These are phyloP conservation scores for Firmiana major DNA, from an alignment of 345 rosid species.

Conservation along the genomic window DNA sequence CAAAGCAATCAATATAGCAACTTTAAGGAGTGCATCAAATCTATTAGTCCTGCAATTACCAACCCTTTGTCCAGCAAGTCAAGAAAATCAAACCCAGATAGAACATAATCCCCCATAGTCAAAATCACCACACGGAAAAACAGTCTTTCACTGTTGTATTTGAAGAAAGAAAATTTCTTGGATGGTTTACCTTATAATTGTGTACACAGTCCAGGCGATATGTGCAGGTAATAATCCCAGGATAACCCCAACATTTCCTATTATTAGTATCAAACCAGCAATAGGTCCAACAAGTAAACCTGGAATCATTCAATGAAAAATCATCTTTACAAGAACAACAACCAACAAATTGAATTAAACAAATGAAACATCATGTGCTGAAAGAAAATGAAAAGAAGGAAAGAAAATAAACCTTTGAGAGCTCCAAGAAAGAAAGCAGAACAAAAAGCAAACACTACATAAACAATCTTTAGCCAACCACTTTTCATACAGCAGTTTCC, in stretches of 20 bases:
- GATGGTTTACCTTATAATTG: constrained; percentile 49
- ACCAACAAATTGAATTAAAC: constrained; percentile 8
- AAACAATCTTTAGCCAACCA: constrained; percentile 37
- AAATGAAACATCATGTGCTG: background rate
- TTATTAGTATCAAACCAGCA: constrained; percentile 57
- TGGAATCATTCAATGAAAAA: constrained; percentile 25
- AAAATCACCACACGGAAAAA: background rate
- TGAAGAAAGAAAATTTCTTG: background rate
- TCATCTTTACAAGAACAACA: background rate
- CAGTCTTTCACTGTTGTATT: background rate
- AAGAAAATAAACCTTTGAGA: constrained; percentile 51
- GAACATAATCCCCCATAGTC: background rate
- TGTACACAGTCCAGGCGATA: constrained; percentile 60
- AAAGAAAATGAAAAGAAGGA: background rate
- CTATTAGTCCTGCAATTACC: constrained; percentile 46
- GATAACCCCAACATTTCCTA: constrained; percentile 72
- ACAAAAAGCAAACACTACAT: constrained; percentile 60
- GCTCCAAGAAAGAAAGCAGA: constrained; percentile 72
- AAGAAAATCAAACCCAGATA: background rate
- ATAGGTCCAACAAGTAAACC: constrained; percentile 74
- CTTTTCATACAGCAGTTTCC: constrained; percentile 29
- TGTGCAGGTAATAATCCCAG: constrained; percentile 67
- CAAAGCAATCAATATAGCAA: constrained; percentile 50
- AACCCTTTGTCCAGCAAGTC: background rate
- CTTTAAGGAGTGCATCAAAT: constrained; percentile 61